Percentiles rank a stretch among this genome's conserved stretches.
Evolutionary conservation across 2,329 filamentous ascomycete genomes (phyloP).

Genomic region (Bisporella sp.): DNA sequence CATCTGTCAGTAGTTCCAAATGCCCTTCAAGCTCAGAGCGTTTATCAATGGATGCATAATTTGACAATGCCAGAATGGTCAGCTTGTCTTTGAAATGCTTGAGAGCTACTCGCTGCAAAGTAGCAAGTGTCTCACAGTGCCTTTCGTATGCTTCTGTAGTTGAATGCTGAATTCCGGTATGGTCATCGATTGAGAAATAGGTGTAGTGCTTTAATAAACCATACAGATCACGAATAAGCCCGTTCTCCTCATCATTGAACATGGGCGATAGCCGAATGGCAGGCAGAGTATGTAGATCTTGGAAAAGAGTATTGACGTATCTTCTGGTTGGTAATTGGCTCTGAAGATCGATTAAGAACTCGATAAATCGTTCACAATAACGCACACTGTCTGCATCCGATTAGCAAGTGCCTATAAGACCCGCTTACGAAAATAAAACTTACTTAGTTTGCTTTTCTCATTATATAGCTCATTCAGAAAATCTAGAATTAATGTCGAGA

Average conservation of each 20-base stretch:
- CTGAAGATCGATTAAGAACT: constrained; percentile 83
- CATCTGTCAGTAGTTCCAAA: constrained; percentile 64
- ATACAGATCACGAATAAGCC: constrained; percentile 73
- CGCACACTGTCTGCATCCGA: constrained; percentile 51
- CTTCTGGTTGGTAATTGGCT: constrained; percentile 90
- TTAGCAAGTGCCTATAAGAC: neutral
- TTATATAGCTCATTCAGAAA: constrained; percentile 71
- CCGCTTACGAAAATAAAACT: constrained; percentile 7
- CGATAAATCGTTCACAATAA: constrained; percentile 90
- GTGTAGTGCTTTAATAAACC: constrained; percentile 80
- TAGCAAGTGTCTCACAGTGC: constrained; percentile 71
- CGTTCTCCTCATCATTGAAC: constrained; percentile 67
- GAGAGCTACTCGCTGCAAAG: constrained; percentile 69
- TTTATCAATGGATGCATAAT: constrained; percentile 82
- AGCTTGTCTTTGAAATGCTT: constrained; percentile 85
- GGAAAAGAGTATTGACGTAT: constrained; percentile 83
- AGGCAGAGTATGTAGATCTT: constrained; percentile 77
- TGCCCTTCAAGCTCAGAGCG: constrained; percentile 72
- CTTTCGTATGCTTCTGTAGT: constrained; percentile 68
- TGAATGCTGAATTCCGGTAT: constrained; percentile 72
- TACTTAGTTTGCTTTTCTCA: constrained; percentile 40
- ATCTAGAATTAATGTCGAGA: constrained; percentile 78
- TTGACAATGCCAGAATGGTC: constrained; percentile 84
- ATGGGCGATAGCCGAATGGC: constrained; percentile 72
- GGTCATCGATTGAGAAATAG: constrained; percentile 84